Conservation (phyloP, 495 filamentous ascomycete genomes). For the Trichoderma virens region DNA sequence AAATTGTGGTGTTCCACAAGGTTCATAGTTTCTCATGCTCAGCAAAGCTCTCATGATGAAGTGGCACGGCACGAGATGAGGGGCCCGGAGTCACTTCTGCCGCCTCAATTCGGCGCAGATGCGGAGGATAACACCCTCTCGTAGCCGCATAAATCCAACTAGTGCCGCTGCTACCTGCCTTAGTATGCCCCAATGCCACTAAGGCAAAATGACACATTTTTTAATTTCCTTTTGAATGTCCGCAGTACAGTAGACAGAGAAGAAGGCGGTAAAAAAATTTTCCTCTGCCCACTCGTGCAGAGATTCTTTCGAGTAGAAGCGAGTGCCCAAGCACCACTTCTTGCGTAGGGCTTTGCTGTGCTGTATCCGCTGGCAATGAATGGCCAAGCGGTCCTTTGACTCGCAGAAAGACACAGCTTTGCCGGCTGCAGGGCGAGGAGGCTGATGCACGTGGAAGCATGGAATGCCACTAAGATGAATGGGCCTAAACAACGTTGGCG, state of each 20-base stretch:
- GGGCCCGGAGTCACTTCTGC: not conserved
- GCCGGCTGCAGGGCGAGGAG: not conserved
- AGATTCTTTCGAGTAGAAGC: too few species aligned
- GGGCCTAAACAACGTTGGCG: not conserved
- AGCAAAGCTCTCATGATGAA: not conserved
- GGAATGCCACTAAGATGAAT: not conserved
- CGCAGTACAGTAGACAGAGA: not conserved
- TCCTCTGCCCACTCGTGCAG: not conserved
- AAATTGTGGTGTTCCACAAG: conserved; percentile 6
- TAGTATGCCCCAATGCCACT: not conserved
- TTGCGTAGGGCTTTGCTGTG: too few species aligned
- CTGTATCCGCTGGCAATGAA: too few species aligned
- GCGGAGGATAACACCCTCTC: not conserved
- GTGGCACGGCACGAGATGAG: conserved; percentile 6
- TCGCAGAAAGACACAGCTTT: not conserved
- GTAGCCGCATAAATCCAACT: conserved; percentile 4
- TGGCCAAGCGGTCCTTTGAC: not conserved
- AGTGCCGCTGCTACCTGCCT: not conserved
- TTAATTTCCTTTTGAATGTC: not conserved
- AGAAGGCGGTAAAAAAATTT: not conserved
- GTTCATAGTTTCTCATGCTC: not conserved
- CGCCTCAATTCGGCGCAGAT: not conserved
- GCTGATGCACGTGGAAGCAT: not conserved
- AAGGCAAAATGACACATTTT: not conserved
- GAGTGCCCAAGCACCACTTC: too few species aligned